Evolutionary conservation across 202 grass and related monocot species (phyloP), one percentile per base, ranked within the genome.

Genomic region (Setaria viridis): DNA sequence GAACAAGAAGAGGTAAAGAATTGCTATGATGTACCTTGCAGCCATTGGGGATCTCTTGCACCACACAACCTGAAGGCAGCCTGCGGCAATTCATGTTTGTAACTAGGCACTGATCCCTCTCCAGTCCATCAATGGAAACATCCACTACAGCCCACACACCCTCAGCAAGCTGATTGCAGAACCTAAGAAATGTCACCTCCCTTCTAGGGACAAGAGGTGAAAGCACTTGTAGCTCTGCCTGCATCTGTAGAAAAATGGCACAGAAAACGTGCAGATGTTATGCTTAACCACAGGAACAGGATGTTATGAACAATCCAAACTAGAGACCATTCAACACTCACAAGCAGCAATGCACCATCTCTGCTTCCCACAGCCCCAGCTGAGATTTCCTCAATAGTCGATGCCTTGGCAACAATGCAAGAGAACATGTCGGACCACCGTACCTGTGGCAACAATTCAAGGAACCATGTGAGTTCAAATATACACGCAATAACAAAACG

Each of bases 261-360:
- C 35, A 50, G 11, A 67, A 17, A 87, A 87, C 34, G 50, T 4
- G 68, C 33, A 68, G 57, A 46, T 17, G 3, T 17, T 75, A 56
- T 48, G 43, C 2, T 63, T 65, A 64, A 60, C 35, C 71, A 67
- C 34, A 67, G 60, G 17, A 32, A 78, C 51, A 76, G 16, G 30
- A 25, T 29, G 32, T 20, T 19, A 60, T 21, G 33, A 16, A 46
- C 43, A 25, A 71, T 46, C 32, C 39, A 30, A 48, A 45, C 11
- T 15, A 32, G 16, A 34, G 17, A 64, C 49, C 74, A 54, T 80
- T 72, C 33, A 76, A 33, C 58, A 91, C 96, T 99, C 87, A 99
- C 96, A 80, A 99, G 93, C 67, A 90, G 90, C 84, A 99, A 84
- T 77, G 91, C 88, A 78, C 97, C 97, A 85, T 99, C 89, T 91